Conservation (phyloP, 495 filamentous ascomycete genomes). For the Talaromyces nanjingensis region DNA sequence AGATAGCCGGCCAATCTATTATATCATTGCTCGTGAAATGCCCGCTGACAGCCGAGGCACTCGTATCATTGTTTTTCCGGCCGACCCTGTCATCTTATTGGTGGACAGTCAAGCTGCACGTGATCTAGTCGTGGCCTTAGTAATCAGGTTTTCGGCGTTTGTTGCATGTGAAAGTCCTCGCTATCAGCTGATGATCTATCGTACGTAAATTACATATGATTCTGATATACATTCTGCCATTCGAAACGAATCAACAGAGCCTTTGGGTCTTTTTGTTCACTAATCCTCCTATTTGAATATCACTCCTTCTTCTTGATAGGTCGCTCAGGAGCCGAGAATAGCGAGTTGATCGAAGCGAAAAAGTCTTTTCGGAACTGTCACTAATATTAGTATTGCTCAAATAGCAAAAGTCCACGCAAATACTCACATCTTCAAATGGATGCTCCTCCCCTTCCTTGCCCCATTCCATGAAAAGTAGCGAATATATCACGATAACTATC, state of each 20-base stretch:
- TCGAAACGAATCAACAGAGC: neutral
- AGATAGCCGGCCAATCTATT: neutral
- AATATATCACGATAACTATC: slow-evolving; percentile 63
- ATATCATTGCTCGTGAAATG: slow-evolving; percentile 5
- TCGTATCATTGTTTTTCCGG: neutral
- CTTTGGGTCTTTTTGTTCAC: neutral
- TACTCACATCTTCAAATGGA: slow-evolving; percentile 51
- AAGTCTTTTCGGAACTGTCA: slow-evolving; percentile 31
- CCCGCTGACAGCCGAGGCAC: slow-evolving; percentile 4
- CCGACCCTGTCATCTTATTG: neutral
- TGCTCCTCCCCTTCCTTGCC: slow-evolving; percentile 41
- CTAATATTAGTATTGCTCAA: slow-evolving; percentile 3
- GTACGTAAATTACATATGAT: neutral
- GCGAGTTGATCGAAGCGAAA: slow-evolving; percentile 25
- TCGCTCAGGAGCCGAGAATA: slow-evolving; percentile 31
- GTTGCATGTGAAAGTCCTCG: slow-evolving; percentile 7
- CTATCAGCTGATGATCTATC: neutral
- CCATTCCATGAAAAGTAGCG: slow-evolving; percentile 75
- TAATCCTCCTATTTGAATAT: neutral
- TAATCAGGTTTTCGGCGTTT: neutral
- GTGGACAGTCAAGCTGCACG: neutral
- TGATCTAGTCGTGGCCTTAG: neutral
- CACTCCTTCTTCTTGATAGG: slow-evolving; percentile 19
- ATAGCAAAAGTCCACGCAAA: neutral
- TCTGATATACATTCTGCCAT: neutral